phyloP scores from a whole-genome alignment of 176 grass and related monocot genomes.

The Poa pratensis region DNA sequence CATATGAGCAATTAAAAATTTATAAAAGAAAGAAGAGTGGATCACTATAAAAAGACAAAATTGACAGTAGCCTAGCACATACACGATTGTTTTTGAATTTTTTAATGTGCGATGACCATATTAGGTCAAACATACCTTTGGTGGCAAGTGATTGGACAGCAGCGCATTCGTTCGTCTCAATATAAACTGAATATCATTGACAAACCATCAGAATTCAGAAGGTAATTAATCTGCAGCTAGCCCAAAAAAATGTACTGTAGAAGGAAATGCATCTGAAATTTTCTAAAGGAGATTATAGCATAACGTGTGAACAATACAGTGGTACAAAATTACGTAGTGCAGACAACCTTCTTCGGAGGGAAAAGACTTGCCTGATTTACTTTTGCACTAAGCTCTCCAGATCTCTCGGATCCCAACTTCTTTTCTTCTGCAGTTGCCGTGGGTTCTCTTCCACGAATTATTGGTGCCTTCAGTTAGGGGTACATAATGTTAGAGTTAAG shows the following conservation, averaged over 20 bases:
- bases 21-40: conserved; percentile 4
- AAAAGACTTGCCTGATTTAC: conserved; percentile 81
- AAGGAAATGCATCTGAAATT: conserved; percentile 19
- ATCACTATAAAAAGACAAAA: background rate
- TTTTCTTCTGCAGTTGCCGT: conserved; percentile 72
- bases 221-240: conserved; percentile 19
- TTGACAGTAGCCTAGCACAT: background rate
- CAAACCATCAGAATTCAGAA: conserved; percentile 41
- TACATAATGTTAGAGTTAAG: conserved; percentile 23
- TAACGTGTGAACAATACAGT: conserved; percentile 23
- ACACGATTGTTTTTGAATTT: conserved; percentile 24
- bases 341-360: conserved; percentile 15
- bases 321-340: background rate
- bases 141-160: conserved; percentile 96
- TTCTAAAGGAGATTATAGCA: conserved; percentile 18
- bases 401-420: conserved; percentile 92
- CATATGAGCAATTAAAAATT: background rate
- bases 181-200: conserved; percentile 87
- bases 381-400: conserved; percentile 86
- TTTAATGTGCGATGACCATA: background rate
- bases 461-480: conserved; percentile 63
- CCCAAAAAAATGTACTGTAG: background rate
- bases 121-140: conserved; percentile 68
- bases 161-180: conserved; percentile 88
- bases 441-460: conserved; percentile 93